Evolutionary conservation across 1,139 yeast species (phyloP).

Genomic region (Yamadazyma buinensis): DNA sequence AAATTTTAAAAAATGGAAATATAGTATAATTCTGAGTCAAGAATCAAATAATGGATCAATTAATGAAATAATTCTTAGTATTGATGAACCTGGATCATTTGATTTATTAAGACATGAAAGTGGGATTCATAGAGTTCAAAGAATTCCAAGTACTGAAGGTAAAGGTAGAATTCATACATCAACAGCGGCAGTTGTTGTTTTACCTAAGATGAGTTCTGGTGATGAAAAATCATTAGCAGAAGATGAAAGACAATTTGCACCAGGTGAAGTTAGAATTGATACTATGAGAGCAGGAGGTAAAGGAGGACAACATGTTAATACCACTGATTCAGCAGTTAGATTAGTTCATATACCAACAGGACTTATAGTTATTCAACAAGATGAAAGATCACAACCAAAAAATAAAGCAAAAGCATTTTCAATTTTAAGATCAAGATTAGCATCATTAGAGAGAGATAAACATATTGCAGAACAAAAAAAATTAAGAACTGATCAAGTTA

Average conservation of each 20-base stretch:
- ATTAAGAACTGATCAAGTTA: slow-evolving; percentile 77
- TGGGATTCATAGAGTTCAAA: slow-evolving; percentile 94
- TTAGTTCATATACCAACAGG: slow-evolving; percentile 92
- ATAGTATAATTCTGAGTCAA: slow-evolving; percentile 56
- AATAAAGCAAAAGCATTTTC: slow-evolving; percentile 94
- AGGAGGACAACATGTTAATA: slow-evolving; percentile 98
- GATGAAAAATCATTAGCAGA: slow-evolving; percentile 50
- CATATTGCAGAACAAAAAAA: slow-evolving; percentile 62
- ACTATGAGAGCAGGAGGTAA: slow-evolving; percentile 97
- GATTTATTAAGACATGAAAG: slow-evolving; percentile 76
- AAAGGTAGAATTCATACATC: slow-evolving; percentile 96
- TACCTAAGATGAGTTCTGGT: slow-evolving; percentile 72
- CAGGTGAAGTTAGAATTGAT: slow-evolving; percentile 87
- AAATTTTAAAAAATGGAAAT: slow-evolving; percentile 62
- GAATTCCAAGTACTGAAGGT: slow-evolving; percentile 89
- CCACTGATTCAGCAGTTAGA: slow-evolving; percentile 96
- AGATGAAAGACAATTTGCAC: slow-evolving; percentile 75
- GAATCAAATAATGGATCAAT: slow-evolving; percentile 59
- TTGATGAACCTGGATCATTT: slow-evolving; percentile 77
- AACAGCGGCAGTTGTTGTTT: slow-evolving; percentile 90
- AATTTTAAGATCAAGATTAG: slow-evolving; percentile 75
- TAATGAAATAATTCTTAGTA: slow-evolving; percentile 70
- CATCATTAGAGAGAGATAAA: slow-evolving; percentile 70
- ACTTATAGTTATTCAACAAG: slow-evolving; percentile 84
- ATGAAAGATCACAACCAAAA: slow-evolving; percentile 90